Evolutionary conservation across 2,329 filamentous ascomycete species (phyloP).

Genomic region (Graphilbum ipis-grandicollis): DNA sequence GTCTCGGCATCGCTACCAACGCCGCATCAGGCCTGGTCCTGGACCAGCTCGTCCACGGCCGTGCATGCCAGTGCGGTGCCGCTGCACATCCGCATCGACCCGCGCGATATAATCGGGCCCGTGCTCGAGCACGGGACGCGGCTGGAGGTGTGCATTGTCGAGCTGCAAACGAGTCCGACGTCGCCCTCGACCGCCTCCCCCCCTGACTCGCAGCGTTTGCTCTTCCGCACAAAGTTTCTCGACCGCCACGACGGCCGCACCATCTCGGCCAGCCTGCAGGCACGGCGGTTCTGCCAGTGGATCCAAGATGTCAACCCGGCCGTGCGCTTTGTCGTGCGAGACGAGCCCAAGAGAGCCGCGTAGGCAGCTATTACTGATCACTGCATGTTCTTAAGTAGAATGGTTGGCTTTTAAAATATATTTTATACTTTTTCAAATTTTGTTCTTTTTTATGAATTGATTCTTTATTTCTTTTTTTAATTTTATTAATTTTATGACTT

Average conservation of each 20-base stretch:
- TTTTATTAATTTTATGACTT: too few relatives aligned
- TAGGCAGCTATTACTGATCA: too few relatives aligned
- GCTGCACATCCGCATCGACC: background rate
- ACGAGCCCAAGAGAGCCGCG: too few relatives aligned
- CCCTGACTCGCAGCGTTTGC: background rate
- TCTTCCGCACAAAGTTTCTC: background rate
- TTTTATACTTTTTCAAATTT: too few relatives aligned
- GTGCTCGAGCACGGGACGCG: background rate
- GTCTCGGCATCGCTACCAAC: background rate
- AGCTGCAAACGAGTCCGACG: background rate
- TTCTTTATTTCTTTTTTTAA: too few relatives aligned
- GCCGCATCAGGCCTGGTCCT: background rate
- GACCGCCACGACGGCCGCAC: background rate
- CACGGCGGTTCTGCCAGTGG: slow-evolving; percentile 10
- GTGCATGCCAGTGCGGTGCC: background rate
- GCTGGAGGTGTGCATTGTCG: background rate
- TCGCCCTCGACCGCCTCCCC: background rate
- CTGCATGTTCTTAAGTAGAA: too few relatives aligned
- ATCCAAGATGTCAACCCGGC: slow-evolving; percentile 8
- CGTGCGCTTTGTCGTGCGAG: slow-evolving; percentile 1
- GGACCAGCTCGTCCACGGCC: background rate
- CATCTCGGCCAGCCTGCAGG: slow-evolving; percentile 10
- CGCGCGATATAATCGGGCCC: background rate
- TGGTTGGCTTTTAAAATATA: too few relatives aligned
- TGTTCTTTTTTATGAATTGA: too few relatives aligned